Conservation (phyloP, 352 stramenopile genomes). For the Phytophthora tentaculata region DNA sequence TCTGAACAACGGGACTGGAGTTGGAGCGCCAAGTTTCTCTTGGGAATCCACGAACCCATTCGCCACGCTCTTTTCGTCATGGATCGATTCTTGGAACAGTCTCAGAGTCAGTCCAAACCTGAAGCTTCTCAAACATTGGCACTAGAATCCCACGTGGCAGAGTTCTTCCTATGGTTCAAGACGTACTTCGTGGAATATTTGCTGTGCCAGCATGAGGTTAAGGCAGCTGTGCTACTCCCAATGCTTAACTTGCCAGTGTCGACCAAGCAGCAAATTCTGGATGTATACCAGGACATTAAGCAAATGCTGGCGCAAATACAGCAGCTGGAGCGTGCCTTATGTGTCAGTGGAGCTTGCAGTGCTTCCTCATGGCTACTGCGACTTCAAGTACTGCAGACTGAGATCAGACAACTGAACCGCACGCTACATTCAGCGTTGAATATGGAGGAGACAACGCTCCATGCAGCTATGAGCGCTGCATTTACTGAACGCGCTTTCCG, state of each 20-base stretch:
- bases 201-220: constrained; percentile 69
- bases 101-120: constrained; percentile 42
- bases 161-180: constrained; percentile 85
- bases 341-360: constrained; percentile 43
- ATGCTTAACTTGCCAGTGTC: constrained; percentile 59
- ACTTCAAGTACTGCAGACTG: constrained; percentile 68
- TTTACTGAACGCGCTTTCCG: constrained; percentile 82
- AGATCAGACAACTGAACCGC: constrained; percentile 72
- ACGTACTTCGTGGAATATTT: constrained; percentile 81
- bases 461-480: constrained; percentile 59
- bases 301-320: constrained; percentile 64
- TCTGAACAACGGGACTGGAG: constrained; percentile 60
- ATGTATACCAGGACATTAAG: constrained; percentile 77
- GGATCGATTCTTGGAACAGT: constrained; percentile 79
- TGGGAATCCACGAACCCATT: constrained; percentile 79
- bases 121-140: constrained; percentile 36
- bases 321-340: constrained; percentile 57
- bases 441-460: constrained; percentile 73
- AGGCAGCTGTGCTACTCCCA: constrained; percentile 63
- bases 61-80: constrained; percentile 85
- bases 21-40: constrained; percentile 75
- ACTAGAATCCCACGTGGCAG: constrained; percentile 52
- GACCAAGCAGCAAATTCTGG: constrained; percentile 63
- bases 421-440: constrained; percentile 76
- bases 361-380: constrained; percentile 65